Conservation (phyloP, 352 stramenopile species). For the Phytophthora megakarya region DNA sequence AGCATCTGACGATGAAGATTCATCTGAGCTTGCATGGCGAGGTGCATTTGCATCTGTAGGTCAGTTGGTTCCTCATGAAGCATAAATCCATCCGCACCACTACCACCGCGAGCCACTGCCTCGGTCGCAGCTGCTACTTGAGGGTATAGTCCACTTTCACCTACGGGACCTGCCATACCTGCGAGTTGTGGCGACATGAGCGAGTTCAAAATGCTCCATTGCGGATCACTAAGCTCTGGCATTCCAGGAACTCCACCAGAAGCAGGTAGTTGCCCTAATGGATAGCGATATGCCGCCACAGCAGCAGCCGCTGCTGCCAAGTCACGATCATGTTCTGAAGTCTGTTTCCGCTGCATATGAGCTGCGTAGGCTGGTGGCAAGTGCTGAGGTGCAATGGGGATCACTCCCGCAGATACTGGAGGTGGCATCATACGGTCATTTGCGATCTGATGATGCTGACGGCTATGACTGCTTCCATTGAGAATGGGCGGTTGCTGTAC, state of each 20-base stretch:
- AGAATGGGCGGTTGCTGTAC: constrained; percentile 28
- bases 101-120: constrained; percentile 26
- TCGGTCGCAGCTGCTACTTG: constrained; percentile 40
- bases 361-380: constrained; percentile 35
- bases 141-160: constrained; percentile 25
- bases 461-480: constrained; percentile 14
- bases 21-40: constrained; percentile 90
- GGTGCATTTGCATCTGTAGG: constrained; percentile 84
- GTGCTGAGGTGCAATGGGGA: constrained; percentile 31
- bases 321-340: constrained; percentile 31
- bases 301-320: constrained; percentile 37
- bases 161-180: constrained; percentile 34
- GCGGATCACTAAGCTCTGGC: constrained; percentile 62
- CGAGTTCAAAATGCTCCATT: constrained; percentile 82
- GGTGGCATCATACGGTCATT: constrained; percentile 24
- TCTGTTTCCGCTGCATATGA: constrained; percentile 31
- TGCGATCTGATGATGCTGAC: constrained; percentile 16
- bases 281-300: constrained; percentile 46
- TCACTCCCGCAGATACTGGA: constrained; percentile 13
- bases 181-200: constrained; percentile 75
- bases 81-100: constrained; percentile 49
- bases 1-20: constrained; percentile 89
- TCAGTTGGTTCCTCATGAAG: constrained; percentile 65
- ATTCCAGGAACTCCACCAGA: constrained; percentile 29
- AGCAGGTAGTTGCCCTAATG: constrained; percentile 34